phyloP scores from a whole-genome alignment of 805 yeast genomes.

The Metschnikowia borealis region DNA sequence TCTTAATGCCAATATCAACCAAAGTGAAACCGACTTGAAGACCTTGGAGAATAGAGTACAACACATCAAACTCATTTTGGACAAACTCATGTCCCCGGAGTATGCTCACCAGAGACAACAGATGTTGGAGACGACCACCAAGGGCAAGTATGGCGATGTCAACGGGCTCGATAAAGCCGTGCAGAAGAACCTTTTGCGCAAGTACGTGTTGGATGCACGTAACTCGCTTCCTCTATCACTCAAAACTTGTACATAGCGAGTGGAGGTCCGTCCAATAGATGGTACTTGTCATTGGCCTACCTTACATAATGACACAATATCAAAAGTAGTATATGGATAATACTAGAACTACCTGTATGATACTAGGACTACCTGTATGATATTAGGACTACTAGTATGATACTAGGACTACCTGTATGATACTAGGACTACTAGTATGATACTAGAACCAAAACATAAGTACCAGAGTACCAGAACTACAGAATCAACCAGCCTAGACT shows the following conservation, averaged over 20 bases:
- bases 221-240: conserved; percentile 12
- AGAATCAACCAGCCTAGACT: too few relatives aligned
- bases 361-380: too few relatives aligned
- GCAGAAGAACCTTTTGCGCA: conserved; percentile 69
- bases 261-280: background rate
- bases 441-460: too few relatives aligned
- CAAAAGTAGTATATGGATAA: too few relatives aligned
- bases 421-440: too few relatives aligned
- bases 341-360: too few relatives aligned
- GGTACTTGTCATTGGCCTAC: too few relatives aligned
- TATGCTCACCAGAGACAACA: conserved; percentile 19
- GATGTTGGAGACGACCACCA: conserved; percentile 21
- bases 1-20: conserved; percentile 29
- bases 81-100: conserved; percentile 30
- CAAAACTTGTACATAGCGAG: conserved; percentile 4
- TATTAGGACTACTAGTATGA: too few relatives aligned
- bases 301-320: too few relatives aligned
- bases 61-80: conserved; percentile 39
- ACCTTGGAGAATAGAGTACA: conserved; percentile 26
- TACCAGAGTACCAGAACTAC: too few relatives aligned
- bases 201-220: conserved; percentile 45
- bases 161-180: conserved; percentile 23
- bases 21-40: conserved; percentile 24
- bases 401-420: too few relatives aligned
- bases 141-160: conserved; percentile 28